Evolutionary conservation across 2,329 filamentous ascomycete genomes (phyloP), one percentile per base, ranked within the genome.

Genomic region (Rutstroemia sp.): DNA sequence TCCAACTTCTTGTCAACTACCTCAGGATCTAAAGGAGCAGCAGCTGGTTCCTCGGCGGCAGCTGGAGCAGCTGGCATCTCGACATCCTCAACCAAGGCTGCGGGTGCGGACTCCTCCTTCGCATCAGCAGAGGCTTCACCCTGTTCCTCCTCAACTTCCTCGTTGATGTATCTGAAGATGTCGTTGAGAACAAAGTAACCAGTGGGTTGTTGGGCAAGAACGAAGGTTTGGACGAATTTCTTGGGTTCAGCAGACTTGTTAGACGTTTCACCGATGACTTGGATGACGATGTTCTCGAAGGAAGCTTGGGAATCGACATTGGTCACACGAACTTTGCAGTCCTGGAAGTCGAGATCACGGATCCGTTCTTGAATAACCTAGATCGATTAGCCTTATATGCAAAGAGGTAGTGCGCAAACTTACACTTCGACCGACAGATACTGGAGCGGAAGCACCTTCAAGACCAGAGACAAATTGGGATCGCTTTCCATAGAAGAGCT

Each of bases 171-270:
- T 66, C 94, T 83, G 77, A 97, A 90, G 71, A 99, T 96, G 70
- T 99, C 94, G 73, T 99, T 99, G 66, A 99, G 82, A 37, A 99
- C 92, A 67, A 95, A 99, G 78, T 97, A 99, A 62, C 94, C 94
- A 57, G 92, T 95, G 50, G 90, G 90, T 76, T 99, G 94, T 73
- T 92, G 86, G 49, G 94, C 94, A 61, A 99, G 88, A 61, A 99
- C 89, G 67, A 99, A 99, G 52, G 92, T 97, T 79, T 99, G 94
- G 42, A 92, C 88, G 69, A 99, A 99, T 73, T 96, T 96, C 78
- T 89, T 92, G 68, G 92, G 89, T 58, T 94, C 89, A 62, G 86
- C 86, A 49, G 83, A 84, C 74, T 95, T 95, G 82, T 95, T 96
- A 67, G 92, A 96, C 68, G 94, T 95, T 75, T 97, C 92, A 63